Conservation (phyloP, 164 flowering plant genomes). For the Dillenia suffruticosa region DNA sequence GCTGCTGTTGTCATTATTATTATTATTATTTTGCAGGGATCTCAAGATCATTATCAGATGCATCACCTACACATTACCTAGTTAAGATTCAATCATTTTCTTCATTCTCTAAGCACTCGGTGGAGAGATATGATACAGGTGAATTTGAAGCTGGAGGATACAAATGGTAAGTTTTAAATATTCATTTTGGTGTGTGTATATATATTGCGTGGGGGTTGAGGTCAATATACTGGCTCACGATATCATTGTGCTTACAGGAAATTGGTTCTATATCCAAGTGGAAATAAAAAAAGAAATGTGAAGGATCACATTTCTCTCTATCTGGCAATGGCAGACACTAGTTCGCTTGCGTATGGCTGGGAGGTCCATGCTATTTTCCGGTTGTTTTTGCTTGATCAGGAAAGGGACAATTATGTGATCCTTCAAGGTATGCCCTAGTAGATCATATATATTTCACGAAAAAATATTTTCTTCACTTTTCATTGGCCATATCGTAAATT, state of each 20-base stretch:
- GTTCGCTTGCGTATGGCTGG: constrained; percentile 26
- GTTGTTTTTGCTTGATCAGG: constrained; percentile 43
- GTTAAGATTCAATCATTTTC: constrained; percentile 36
- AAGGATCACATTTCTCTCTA: constrained; percentile 42
- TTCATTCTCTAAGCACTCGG: constrained; percentile 19
- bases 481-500: too few relatives aligned
- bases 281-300: constrained; percentile 38
- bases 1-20: background rate
- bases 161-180: constrained; percentile 34
- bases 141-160: constrained; percentile 48
- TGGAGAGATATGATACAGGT: constrained; percentile 30
- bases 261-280: constrained; percentile 39
- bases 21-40: constrained; percentile 17
- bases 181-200: too few relatives aligned
- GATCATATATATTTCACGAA: too few relatives aligned
- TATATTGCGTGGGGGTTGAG: background rate
- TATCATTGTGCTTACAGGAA: constrained; percentile 29
- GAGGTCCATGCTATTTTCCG: constrained; percentile 33
- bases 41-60: constrained; percentile 26
- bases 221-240: too few relatives aligned
- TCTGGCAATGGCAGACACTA: constrained; percentile 24
- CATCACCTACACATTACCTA: constrained; percentile 38
- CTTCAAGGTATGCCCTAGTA: constrained; percentile 17
- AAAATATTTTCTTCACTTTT: too few relatives aligned
- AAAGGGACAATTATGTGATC: constrained; percentile 25